Conservation (phyloP, 2,329 filamentous ascomycete genomes). For the Colletotrichum echinochloae region DNA sequence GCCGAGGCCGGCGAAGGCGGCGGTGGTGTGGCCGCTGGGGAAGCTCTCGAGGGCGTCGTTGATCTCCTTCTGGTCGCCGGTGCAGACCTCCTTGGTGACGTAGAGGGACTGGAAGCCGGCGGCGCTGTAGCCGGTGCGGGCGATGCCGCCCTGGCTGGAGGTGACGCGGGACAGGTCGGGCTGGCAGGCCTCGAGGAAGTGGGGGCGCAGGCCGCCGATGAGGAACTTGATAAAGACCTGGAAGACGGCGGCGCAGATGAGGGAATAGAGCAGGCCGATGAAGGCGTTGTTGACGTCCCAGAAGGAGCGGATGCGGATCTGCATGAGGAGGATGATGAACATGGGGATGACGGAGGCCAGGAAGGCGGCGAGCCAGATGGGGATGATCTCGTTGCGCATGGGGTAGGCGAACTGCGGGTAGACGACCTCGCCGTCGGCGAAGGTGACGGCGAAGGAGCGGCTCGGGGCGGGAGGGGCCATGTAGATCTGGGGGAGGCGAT, state of each 20-base stretch:
- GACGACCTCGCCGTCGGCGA: constrained; percentile 75
- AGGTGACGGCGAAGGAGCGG: constrained; percentile 77
- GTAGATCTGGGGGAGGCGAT: constrained; percentile 62
- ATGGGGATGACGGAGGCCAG: constrained; percentile 75
- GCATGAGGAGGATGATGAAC: constrained; percentile 71
- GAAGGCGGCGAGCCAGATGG: constrained; percentile 77
- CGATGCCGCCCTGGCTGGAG: constrained; percentile 56
- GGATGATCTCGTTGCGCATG: constrained; percentile 75
- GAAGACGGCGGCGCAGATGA: constrained; percentile 79
- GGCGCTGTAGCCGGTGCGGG: constrained; percentile 56
- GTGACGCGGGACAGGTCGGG: constrained; percentile 63
- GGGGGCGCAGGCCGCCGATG: constrained; percentile 78
- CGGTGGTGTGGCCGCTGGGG: constrained; percentile 79
- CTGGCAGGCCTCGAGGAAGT: constrained; percentile 78
- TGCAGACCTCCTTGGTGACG: constrained; percentile 78
- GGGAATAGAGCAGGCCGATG: constrained; percentile 75
- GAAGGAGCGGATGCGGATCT: constrained; percentile 76
- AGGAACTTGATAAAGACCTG: constrained; percentile 83
- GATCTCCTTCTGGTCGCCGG: constrained; percentile 72
- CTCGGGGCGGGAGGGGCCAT: constrained; percentile 73
- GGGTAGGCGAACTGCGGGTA: constrained; percentile 79
- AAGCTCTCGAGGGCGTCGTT: constrained; percentile 78
- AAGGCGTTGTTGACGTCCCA: constrained; percentile 79
- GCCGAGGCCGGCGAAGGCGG: constrained; percentile 78
- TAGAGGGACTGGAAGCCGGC: constrained; percentile 70